Evolutionary conservation across 441 rosid species (phyloP), one percentile per base, ranked within the genome.

Genomic region (Gossypium schwendimanii): DNA sequence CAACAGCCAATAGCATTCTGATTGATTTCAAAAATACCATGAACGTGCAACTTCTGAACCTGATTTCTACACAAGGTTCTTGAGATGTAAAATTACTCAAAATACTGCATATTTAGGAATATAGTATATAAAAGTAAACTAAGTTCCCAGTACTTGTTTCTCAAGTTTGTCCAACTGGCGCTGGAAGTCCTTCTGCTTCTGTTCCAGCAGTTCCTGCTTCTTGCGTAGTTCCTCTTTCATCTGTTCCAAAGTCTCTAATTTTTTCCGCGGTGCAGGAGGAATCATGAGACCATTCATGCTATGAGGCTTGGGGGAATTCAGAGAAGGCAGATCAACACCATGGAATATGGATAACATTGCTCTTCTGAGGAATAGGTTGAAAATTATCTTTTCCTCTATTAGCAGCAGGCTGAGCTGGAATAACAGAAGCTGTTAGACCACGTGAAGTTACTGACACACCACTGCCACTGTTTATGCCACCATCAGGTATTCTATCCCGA

Each of bases 171-270:
- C 86, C 89, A 96, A 79, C 76, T 87, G 81, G 62, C 85, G 87
- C 70, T 87, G 86, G 77, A 91, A 94, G 74, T 94, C 91, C 31
- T 79, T 88, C 69, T 91, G 88, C 81, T 92, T 94, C 88, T 86
- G 92, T 73, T 87, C 99, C 82, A 93, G 86, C 85, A 91, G 74
- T 82, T 94, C 95, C 81, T 85, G 99, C 84, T 91, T 96, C 87
- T 88, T 90, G 63, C 95, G 91, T 10, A 96, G 86, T 57, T 90
- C 87, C 83, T 93, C 98, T 85, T 88, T 93, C 86, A 96, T 78
- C 69, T 73, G 96, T 83, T 91, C 98, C 70, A 95, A 83, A 72
- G 54, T 76, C 63, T 88, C 98, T 23, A 87, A 76, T 82, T 92
- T 91, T 86, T 93, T 94, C 75, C 84, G 98, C 66, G 41, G 17